These are phyloP conservation scores for Colletotrichum melonis DNA, from an alignment of 2,329 filamentous ascomycete genomes.

Conservation along the genomic window DNA sequence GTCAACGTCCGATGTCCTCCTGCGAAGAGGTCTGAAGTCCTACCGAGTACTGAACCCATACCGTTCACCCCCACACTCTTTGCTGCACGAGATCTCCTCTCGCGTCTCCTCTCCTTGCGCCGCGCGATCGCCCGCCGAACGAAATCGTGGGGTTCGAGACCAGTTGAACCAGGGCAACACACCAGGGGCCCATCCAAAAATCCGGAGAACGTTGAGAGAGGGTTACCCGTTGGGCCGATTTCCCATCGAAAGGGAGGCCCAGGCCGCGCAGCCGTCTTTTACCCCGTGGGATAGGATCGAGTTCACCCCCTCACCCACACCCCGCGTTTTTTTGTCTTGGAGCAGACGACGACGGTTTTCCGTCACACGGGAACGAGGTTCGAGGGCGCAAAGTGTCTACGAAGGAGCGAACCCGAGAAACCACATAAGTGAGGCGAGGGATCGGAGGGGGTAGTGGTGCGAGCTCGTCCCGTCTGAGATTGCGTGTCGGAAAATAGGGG, in stretches of 20 bases:
- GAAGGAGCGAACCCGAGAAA: not conserved
- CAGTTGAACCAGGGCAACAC: not conserved
- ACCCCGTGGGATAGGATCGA: constrained; percentile 19
- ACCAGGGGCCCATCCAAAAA: constrained; percentile 9
- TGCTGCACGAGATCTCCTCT: constrained; percentile 21
- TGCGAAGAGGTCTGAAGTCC: not conserved
- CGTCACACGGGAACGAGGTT: not conserved
- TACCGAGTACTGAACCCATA: not conserved
- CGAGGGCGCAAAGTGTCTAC: not conserved
- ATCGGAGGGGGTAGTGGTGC: not conserved
- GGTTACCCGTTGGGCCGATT: not conserved
- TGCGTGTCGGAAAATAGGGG: constrained; percentile 16
- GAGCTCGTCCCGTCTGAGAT: not conserved
- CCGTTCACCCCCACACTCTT: not conserved
- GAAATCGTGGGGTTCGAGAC: constrained; percentile 29
- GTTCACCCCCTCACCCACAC: too few relatives aligned
- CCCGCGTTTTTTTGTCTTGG: not conserved
- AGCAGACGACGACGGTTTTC: not conserved
- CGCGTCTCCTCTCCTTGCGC: not conserved
- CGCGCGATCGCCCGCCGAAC: constrained; percentile 28
- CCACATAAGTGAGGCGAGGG: not conserved
- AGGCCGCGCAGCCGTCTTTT: not conserved
- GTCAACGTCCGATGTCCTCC: constrained; percentile 31
- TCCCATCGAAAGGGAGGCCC: not conserved
- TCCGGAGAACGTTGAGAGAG: constrained; percentile 20